Percentiles rank a stretch among this genome's conserved stretches.
phyloP scores from a whole-genome alignment of 1,284 basidiomycete species.

The Mycosarcoma mackinlayi region DNA sequence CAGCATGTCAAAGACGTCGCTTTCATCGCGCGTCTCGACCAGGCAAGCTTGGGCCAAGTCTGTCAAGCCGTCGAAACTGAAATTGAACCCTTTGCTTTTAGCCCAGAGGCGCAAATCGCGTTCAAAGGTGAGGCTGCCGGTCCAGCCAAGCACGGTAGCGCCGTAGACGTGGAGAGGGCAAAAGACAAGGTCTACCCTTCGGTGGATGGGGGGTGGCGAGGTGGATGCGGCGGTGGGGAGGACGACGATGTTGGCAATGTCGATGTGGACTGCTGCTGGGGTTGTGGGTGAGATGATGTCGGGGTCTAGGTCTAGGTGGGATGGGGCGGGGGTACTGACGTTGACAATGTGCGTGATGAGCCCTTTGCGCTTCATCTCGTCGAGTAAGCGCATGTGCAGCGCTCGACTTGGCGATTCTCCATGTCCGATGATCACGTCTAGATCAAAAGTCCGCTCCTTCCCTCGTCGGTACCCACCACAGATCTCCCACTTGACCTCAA shows the following conservation, averaged over 20 bases:
- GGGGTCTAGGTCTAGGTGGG: conserved; percentile 12
- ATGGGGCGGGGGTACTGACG: conserved; percentile 35
- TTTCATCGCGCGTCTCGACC: conserved; percentile 48
- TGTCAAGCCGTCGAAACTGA: conserved; percentile 50
- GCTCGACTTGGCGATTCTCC: conserved; percentile 11
- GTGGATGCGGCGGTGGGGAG: conserved; percentile 15
- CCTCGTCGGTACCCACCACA: conserved; percentile 58
- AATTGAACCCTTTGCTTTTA: conserved; percentile 44
- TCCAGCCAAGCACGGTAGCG: conserved; percentile 56
- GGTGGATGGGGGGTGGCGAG: conserved; percentile 14
- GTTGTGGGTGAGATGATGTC: not conserved
- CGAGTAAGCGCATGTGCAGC: conserved; percentile 33
- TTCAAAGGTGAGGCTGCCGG: conserved; percentile 54
- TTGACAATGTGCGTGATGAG: conserved; percentile 52
- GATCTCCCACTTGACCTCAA: conserved; percentile 38
- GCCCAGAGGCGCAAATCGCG: conserved; percentile 54
- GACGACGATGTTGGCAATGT: conserved; percentile 59
- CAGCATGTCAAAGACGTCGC: conserved; percentile 38
- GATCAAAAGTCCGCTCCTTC: conserved; percentile 48
- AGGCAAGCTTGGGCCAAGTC: conserved; percentile 25
- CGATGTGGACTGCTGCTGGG: conserved; percentile 20
- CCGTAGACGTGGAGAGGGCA: conserved; percentile 48
- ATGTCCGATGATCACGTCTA: conserved; percentile 57
- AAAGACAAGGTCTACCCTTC: conserved; percentile 43
- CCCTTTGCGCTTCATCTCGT: conserved; percentile 40